Evolutionary conservation across 345 rosid genomes (phyloP), one percentile per base, ranked within the genome.

Genomic region (Kandelia obovata): DNA sequence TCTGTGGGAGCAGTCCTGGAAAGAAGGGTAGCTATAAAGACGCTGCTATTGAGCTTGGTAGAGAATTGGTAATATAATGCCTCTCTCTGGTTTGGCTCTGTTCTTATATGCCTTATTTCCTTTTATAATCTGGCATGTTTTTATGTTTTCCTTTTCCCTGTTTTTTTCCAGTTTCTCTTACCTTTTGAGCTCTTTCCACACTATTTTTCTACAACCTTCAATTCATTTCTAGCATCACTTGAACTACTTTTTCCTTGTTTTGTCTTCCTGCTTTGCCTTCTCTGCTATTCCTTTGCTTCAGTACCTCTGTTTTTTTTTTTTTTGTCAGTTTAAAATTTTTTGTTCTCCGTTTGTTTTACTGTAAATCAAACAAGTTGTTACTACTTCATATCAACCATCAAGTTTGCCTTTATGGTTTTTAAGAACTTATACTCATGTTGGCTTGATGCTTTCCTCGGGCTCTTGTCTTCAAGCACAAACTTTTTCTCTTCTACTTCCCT

Each of bases 1-100:
- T 77, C 13, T 77, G 80, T 57, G 80, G 80, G 21, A 77, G 80
- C 19, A 77, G 80, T 43, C 76, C 76, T 20, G 80, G 80, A 6
- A 77, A 77, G 57, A 77, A 77, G 49, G 71, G 55, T 25, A 77
- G 73, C 51, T 77, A 77, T 23, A 71, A 77, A 35, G 80, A 77
- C 51, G 76, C 80, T 71, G 80, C 80, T 25, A 37, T 77, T 58
- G 76, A 77, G 53, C 80, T 77, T 67, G 80, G 76, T 15, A 67
- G 35, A 26, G 80, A 77, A 67, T 37, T 77, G 80, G 80, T 77
- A 66, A 53, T 3, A 26, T 5, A 13, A 35, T 15, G 16, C 23
- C 19, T 34, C 21, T 10, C 62, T 51, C 61, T 35, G 43, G 6
- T 19, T 8, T 13, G 19, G 16, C 5, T 49, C 27, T 13, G 19